Evolutionary conservation across 2,329 filamentous ascomycete species (phyloP), one percentile per base, ranked within the genome.

Genomic region (Botrytis paeoniae): DNA sequence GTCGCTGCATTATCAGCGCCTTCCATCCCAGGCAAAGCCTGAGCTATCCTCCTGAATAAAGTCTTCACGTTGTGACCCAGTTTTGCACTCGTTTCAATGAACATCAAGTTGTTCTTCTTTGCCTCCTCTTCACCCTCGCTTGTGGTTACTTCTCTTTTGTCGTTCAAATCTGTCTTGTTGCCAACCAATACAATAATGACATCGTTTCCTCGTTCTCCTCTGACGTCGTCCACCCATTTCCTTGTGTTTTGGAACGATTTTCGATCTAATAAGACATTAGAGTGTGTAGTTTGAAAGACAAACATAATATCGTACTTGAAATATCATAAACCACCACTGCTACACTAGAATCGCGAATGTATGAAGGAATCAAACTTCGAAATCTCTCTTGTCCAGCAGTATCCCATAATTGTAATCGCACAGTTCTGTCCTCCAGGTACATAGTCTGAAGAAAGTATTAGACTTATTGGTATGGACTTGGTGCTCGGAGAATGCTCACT

Each of bases 261-360:
- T 76, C 92, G 92, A 83, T 96, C 91, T 93, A 79, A 32, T 39
- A 51, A 72, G 70, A 37, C 76, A 80, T 75, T 80, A 80, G 72
- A 69, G n/a, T 16, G 14, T 29, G 64, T 35, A 62, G 22, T 18
- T 32, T n/a, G 20, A 43, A 22, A 35, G 29, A 9, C 45, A 39
- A 54, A n/a, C 12, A 14, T 35, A n/a, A 57, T 59, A 25, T 39
- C 85, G 75, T 85, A 93, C 91, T 97, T 74, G 94, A 97, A 81
- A 99, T 97, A 83, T 99, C 96, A 85, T 99, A 99, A 75, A 99
- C 96, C 48, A 99, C 97, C 48, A 99, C 97, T 35, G 97, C 97
- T 70, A 99, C 97, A 81, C 93, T 97, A 35, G 94, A 97, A 86
- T 99, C 97, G 80, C 97, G 94, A 81, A 99, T 99, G 85, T 99